phyloP scores from a whole-genome alignment of 2,329 filamentous ascomycete species.

The Thelonectria rubi region DNA sequence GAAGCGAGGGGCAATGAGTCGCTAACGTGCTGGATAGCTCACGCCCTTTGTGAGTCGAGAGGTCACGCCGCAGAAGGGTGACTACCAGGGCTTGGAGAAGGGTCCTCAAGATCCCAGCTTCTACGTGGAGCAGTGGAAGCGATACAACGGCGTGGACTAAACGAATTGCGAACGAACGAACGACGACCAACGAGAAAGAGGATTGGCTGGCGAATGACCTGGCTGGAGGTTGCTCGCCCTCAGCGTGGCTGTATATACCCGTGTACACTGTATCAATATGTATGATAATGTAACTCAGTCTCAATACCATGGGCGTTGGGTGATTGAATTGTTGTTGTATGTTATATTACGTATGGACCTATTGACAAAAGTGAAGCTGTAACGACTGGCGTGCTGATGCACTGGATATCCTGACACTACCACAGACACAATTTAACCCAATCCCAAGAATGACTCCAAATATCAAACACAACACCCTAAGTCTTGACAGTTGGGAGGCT shows the following conservation, averaged over 20 bases:
- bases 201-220: constrained; percentile 17
- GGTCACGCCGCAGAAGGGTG: constrained; percentile 62
- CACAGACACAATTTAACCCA: constrained; percentile 27
- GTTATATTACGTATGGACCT: constrained; percentile 16
- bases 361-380: constrained; percentile 16
- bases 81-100: constrained; percentile 60
- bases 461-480: constrained; percentile 22
- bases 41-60: constrained; percentile 79
- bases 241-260: constrained; percentile 44
- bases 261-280: constrained; percentile 43
- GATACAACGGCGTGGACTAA: constrained; percentile 70
- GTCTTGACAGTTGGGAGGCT: constrained; percentile 47
- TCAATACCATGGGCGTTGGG: constrained; percentile 23
- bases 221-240: constrained; percentile 32
- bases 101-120: constrained; percentile 69
- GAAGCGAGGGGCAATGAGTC: too few species aligned
- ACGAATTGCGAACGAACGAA: not conserved
- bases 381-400: constrained; percentile 26
- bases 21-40: constrained; percentile 61
- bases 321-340: constrained; percentile 16
- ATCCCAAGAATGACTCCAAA: constrained; percentile 30
- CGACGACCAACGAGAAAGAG: constrained; percentile 3
- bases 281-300: constrained; percentile 41
- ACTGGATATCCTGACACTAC: constrained; percentile 28
- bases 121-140: constrained; percentile 74